These are phyloP conservation scores for Quercus wislizeni DNA, from an alignment of 306 rosid genomes.

Conservation along the genomic window DNA sequence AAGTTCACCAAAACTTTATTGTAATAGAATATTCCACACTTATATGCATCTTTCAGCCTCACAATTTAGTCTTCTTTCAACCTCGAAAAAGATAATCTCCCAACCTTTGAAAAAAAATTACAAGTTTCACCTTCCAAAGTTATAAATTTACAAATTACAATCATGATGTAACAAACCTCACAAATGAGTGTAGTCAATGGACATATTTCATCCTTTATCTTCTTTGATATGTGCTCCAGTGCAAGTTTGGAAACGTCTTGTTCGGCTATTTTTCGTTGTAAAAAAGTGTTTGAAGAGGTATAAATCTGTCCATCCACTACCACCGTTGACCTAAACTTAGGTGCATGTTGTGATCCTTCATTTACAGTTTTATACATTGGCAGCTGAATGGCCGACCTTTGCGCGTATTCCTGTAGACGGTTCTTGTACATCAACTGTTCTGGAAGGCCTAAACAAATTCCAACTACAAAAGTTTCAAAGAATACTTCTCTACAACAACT, in stretches of 20 bases:
- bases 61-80: too few species aligned
- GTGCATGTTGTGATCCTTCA: constrained; percentile 35
- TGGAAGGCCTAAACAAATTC: not conserved
- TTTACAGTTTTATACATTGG: constrained; percentile 36
- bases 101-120: not conserved
- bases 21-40: not conserved
- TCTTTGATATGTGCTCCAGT: constrained; percentile 10
- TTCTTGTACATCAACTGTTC: constrained; percentile 22
- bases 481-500: not conserved
- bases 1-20: not conserved
- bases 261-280: constrained; percentile 39
- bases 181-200: constrained; percentile 7
- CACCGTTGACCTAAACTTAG: constrained; percentile 40
- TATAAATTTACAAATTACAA: not conserved
- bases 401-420: constrained; percentile 29
- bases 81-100: too few species aligned
- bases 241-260: constrained; percentile 57
- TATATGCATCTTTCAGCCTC: too few species aligned
- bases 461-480: not conserved
- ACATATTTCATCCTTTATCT: constrained; percentile 26
- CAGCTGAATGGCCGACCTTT: constrained; percentile 15
- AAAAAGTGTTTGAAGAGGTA: constrained; percentile 29
- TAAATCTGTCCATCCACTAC: constrained; percentile 31
- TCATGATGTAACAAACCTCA: constrained; percentile 33
- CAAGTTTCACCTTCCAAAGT: not conserved